phyloP scores from a whole-genome alignment of 495 filamentous ascomycete species.

The Trichoderma virens region DNA sequence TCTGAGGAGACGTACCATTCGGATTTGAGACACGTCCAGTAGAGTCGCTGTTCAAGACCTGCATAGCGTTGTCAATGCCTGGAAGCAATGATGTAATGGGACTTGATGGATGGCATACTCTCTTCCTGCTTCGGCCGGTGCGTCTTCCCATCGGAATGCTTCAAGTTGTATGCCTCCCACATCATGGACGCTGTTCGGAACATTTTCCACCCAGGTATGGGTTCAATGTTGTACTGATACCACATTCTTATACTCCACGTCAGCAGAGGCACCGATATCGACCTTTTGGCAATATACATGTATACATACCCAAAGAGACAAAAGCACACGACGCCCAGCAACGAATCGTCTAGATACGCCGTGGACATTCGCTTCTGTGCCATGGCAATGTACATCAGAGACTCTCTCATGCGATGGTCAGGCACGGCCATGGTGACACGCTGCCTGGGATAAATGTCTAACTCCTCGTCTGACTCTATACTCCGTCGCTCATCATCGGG shows the following conservation, averaged over 20 bases:
- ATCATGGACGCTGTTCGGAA: slow-evolving; percentile 6
- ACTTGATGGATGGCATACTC: too few species aligned
- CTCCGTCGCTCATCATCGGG: slow-evolving; percentile 7
- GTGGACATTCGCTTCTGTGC: slow-evolving; percentile 10
- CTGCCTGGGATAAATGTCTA: neutral
- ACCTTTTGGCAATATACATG: neutral
- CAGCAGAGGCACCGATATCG: neutral
- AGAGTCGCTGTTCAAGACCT: slow-evolving; percentile 5
- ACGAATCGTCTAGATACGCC: slow-evolving; percentile 6
- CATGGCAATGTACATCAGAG: slow-evolving; percentile 3
- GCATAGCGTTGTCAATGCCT: neutral
- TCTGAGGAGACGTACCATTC: neutral
- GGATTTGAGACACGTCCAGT: slow-evolving; percentile 8
- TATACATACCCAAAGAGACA: slow-evolving; percentile 1
- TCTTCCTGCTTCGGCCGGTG: neutral
- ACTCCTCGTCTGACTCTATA: neutral
- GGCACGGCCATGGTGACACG: slow-evolving; percentile 1
- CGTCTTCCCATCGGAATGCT: neutral
- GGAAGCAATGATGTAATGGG: neutral
- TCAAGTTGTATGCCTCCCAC: slow-evolving; percentile 8
- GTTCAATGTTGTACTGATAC: slow-evolving; percentile 7
- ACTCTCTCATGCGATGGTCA: slow-evolving; percentile 7
- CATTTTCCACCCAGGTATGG: slow-evolving; percentile 8
- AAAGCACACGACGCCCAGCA: slow-evolving; percentile 1
- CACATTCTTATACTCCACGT: neutral